These are phyloP conservation scores for Artemisia tridentata DNA, from an alignment of 129 eudicot species.

Conservation along the genomic window DNA sequence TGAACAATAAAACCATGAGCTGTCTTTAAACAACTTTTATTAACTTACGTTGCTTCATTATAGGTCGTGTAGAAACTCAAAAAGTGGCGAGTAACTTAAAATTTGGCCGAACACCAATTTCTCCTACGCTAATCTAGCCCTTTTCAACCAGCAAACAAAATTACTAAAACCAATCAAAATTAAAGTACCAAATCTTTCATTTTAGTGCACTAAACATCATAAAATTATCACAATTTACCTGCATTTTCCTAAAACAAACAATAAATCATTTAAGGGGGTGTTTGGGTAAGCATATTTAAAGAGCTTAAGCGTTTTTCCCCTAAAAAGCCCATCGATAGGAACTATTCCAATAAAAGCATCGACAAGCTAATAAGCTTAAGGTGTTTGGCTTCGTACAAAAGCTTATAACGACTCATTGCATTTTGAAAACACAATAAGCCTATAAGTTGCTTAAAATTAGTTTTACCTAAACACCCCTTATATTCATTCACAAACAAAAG, in stretches of 20 bases:
- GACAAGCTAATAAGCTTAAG: too few relatives aligned
- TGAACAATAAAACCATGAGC: background rate
- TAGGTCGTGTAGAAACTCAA: background rate
- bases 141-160: background rate
- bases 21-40: background rate
- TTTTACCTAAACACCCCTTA: too few relatives aligned
- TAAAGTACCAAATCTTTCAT: background rate
- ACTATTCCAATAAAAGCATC: too few relatives aligned
- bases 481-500: background rate
- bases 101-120: background rate
- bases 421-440: background rate
- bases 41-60: background rate
- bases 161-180: background rate
- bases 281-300: too few relatives aligned
- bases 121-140: background rate
- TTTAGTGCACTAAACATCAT: conserved; percentile 1
- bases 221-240: background rate
- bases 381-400: too few relatives aligned
- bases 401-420: background rate
- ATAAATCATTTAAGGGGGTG: too few relatives aligned
- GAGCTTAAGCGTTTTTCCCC: too few relatives aligned
- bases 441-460: too few relatives aligned
- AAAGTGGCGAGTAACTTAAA: background rate
- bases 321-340: too few relatives aligned
- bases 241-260: background rate